Evolutionary conservation across 345 rosid species (phyloP).

Genomic region (Noccaea bulbosa): DNA sequence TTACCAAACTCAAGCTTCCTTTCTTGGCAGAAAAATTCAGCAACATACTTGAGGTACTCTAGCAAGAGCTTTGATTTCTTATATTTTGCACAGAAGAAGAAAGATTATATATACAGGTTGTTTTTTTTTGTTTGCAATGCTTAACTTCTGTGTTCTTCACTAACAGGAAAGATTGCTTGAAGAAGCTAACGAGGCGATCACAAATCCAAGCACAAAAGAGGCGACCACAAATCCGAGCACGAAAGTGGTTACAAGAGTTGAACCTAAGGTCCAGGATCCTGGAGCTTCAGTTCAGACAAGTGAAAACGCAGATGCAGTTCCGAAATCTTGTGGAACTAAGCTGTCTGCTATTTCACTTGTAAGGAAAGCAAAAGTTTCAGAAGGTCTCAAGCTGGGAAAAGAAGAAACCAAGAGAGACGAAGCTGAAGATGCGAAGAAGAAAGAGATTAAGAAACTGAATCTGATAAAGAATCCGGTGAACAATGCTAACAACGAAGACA

Average conservation of each 20-base stretch:
- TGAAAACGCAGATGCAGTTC: slow-evolving; percentile 43
- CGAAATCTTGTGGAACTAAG: slow-evolving; percentile 44
- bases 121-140: slow-evolving; percentile 16
- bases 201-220: slow-evolving; percentile 29
- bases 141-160: slow-evolving; percentile 16
- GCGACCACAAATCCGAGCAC: slow-evolving; percentile 9
- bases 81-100: neutral
- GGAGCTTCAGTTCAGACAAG: slow-evolving; percentile 41
- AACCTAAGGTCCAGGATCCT: slow-evolving; percentile 41
- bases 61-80: neutral
- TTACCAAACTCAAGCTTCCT: slow-evolving; percentile 87
- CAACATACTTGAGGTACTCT: slow-evolving; percentile 72
- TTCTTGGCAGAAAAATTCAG: slow-evolving; percentile 86
- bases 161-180: slow-evolving; percentile 75
- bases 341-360: slow-evolving; percentile 53
- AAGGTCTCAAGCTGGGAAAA: slow-evolving; percentile 43
- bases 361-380: slow-evolving; percentile 52
- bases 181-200: slow-evolving; percentile 48
- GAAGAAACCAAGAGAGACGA: slow-evolving; percentile 43
- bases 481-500: slow-evolving; percentile 23
- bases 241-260: neutral
- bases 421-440: slow-evolving; percentile 26
- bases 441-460: slow-evolving; percentile 35
- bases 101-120: neutral
- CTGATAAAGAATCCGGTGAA: slow-evolving; percentile 39